Evolutionary conservation across 2,329 filamentous ascomycete species (phyloP).

Genomic region (Exophiala viscosa): DNA sequence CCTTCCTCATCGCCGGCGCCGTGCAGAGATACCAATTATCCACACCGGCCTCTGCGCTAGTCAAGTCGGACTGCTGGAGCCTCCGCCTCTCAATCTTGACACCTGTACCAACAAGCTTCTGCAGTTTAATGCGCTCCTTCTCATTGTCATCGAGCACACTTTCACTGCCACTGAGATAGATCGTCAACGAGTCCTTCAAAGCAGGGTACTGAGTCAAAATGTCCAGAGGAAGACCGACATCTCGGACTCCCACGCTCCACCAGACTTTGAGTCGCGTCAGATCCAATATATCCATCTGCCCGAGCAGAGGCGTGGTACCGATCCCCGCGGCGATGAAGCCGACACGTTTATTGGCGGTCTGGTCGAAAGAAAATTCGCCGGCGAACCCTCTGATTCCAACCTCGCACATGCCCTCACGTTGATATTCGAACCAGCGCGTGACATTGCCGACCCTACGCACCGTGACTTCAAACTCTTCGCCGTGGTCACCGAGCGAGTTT

Average conservation of each 20-base stretch:
- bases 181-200: constrained; percentile 50
- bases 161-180: constrained; percentile 62
- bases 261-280: constrained; percentile 53
- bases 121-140: constrained; percentile 35
- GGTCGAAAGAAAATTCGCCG: constrained; percentile 55
- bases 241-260: constrained; percentile 63
- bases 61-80: constrained; percentile 47
- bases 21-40: constrained; percentile 60
- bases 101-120: constrained; percentile 33
- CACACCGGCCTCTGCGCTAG: constrained; percentile 32
- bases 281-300: constrained; percentile 57
- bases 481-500: constrained; percentile 30
- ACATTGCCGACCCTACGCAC: constrained; percentile 65
- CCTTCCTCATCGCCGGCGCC: constrained; percentile 47
- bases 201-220: constrained; percentile 51
- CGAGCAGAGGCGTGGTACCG: constrained; percentile 77
- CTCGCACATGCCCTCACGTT: constrained; percentile 56
- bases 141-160: constrained; percentile 29
- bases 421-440: constrained; percentile 62
- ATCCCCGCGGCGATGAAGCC: constrained; percentile 74
- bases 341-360: constrained; percentile 36
- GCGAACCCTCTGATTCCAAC: constrained; percentile 70
- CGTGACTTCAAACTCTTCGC: constrained; percentile 66
- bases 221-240: constrained; percentile 61
- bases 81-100: constrained; percentile 44